These are phyloP conservation scores for Ogataea methylovora DNA, from an alignment of 805 yeast species.

Conservation along the genomic window DNA sequence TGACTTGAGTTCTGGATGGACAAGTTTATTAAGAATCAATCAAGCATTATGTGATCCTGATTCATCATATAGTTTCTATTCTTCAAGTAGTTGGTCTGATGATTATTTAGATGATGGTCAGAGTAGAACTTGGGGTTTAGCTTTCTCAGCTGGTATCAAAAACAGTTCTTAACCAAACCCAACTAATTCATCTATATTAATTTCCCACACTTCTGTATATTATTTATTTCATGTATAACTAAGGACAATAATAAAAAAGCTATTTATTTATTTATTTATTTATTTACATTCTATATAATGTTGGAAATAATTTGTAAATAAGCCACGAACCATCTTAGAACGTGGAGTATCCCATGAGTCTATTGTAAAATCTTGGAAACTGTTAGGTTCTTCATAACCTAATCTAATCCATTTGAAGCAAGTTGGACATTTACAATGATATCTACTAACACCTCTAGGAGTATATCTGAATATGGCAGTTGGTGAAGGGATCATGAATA, in stretches of 20 bases:
- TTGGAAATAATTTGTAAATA: too few relatives aligned
- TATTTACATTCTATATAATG: too few relatives aligned
- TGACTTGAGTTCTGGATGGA: conserved; percentile 59
- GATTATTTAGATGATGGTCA: conserved; percentile 73
- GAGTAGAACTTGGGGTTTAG: conserved; percentile 79
- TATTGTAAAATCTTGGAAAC: too few relatives aligned
- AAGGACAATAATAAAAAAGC: too few relatives aligned
- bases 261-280: too few relatives aligned
- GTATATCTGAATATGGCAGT: conserved; percentile 7
- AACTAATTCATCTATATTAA: too few relatives aligned
- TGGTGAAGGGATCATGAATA: conserved; percentile 13
- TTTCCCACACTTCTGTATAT: too few relatives aligned
- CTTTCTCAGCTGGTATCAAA: conserved; percentile 56
- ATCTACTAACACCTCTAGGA: conserved; percentile 11
- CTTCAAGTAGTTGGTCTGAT: conserved; percentile 43
- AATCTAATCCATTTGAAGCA: too few relatives aligned
- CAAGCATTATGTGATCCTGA: conserved; percentile 67
- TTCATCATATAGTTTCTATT: conserved; percentile 54
- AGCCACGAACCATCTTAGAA: too few relatives aligned
- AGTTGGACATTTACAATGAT: conserved; percentile 17
- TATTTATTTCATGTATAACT: too few relatives aligned
- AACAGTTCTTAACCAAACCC: conserved; percentile 15
- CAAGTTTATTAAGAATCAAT: conserved; percentile 65
- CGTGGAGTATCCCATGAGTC: too few relatives aligned
- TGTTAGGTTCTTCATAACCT: too few relatives aligned